A percentile compares a stretch with the other conserved stretches of the same genome.
These are phyloP conservation scores for Penicillium bovifimosum DNA, from an alignment of 495 filamentous ascomycete species.

Conservation along the genomic window DNA sequence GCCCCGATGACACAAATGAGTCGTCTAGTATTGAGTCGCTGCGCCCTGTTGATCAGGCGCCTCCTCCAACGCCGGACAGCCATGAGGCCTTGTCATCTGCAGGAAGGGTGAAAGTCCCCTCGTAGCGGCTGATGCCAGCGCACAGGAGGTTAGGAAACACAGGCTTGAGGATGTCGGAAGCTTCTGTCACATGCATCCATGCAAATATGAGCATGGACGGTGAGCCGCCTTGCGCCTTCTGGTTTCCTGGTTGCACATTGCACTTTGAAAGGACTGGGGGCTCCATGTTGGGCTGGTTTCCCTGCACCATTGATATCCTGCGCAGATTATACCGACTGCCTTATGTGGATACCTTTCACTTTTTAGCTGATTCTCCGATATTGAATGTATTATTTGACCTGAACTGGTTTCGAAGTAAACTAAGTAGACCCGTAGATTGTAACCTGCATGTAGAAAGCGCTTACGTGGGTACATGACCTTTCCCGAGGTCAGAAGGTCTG, in stretches of 20 bases:
- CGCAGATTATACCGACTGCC: not conserved
- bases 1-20: slow-evolving; percentile 3
- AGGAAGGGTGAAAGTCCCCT: slow-evolving; percentile 2
- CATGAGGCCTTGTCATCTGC: slow-evolving; percentile 1
- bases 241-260: not conserved
- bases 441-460: not conserved
- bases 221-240: not conserved
- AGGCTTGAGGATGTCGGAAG: not conserved
- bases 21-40: slow-evolving; percentile 2
- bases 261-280: not conserved
- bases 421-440: not conserved
- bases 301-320: not conserved
- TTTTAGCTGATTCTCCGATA: not conserved
- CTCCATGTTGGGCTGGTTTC: not conserved
- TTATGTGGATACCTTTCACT: not conserved
- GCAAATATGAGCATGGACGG: not conserved
- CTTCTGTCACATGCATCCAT: not conserved
- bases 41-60: slow-evolving; percentile 8
- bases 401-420: not conserved
- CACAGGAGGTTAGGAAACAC: not conserved
- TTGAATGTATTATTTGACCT: not conserved
- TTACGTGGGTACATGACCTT: not conserved
- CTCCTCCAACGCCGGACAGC: slow-evolving; percentile 3
- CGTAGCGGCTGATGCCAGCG: not conserved
- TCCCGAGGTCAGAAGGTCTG: too few relatives aligned